Evolutionary conservation across 2,329 filamentous ascomycete genomes (phyloP).

Genomic region (Fusarium sp.): DNA sequence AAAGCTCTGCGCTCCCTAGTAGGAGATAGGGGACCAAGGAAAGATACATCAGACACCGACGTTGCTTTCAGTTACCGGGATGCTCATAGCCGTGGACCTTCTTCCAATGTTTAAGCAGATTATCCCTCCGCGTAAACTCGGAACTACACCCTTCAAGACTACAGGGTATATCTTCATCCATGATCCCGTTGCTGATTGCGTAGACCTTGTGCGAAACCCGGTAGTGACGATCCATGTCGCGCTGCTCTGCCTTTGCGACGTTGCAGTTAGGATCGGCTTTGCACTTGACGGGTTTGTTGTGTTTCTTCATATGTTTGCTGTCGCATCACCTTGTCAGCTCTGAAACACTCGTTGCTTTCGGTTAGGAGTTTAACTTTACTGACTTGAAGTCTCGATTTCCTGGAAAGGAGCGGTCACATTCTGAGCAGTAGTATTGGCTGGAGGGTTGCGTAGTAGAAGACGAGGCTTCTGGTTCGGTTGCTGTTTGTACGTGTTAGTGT

Average conservation of each 20-base stretch:
- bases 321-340: not conserved
- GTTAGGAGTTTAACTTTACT: not conserved
- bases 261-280: constrained; percentile 30
- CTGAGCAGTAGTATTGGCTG: constrained; percentile 5
- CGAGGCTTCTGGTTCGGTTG: constrained; percentile 13
- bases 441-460: constrained; percentile 7
- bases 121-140: constrained; percentile 35
- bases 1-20: not conserved
- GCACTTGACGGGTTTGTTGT: constrained; percentile 37
- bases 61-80: not conserved
- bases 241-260: constrained; percentile 28
- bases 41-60: not conserved
- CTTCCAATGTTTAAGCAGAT: constrained; percentile 35
- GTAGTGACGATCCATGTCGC: constrained; percentile 45
- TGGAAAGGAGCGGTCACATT: constrained; percentile 2
- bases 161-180: constrained; percentile 4
- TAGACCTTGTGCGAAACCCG: constrained; percentile 19
- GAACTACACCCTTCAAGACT: constrained; percentile 1
- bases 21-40: not conserved
- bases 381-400: constrained; percentile 30
- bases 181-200: constrained; percentile 17
- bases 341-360: not conserved
- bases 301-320: constrained; percentile 43
- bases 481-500: not conserved
- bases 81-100: constrained; percentile 13